Conservation (phyloP, 495 filamentous ascomycete species). For the Terfezia boudieri region DNA sequence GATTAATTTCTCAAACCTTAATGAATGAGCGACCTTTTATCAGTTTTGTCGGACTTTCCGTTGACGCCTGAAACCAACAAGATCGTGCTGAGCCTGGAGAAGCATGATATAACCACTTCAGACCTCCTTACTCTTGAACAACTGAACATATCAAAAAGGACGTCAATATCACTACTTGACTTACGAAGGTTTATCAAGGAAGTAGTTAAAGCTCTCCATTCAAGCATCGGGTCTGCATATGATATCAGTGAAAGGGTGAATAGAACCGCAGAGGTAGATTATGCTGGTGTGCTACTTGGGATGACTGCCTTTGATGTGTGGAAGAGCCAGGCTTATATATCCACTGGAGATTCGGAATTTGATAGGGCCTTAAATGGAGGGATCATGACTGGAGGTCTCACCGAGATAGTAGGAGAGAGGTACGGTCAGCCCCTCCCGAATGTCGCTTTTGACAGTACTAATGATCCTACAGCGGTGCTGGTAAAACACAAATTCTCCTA, state of each 20-base stretch:
- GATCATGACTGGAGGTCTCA: constrained; percentile 61
- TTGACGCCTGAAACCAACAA: not conserved
- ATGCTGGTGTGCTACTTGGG: constrained; percentile 21
- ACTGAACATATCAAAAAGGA: constrained; percentile 65
- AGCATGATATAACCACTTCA: constrained; percentile 36
- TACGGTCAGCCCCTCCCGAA: not conserved
- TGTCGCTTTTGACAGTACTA: constrained; percentile 4
- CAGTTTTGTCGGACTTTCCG: not conserved
- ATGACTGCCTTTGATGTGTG: constrained; percentile 1
- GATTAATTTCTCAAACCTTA: not conserved
- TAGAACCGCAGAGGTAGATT: constrained; percentile 15
- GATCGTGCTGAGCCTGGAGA: not conserved
- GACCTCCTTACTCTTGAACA: constrained; percentile 74
- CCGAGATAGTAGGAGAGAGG: constrained; percentile 77
- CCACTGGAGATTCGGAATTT: constrained; percentile 51
- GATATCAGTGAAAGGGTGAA: constrained; percentile 4
- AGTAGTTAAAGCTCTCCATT: constrained; percentile 42
- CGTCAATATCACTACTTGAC: constrained; percentile 58
- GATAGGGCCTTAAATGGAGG: constrained; percentile 65
- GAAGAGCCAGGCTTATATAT: constrained; percentile 38
- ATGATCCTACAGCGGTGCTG: constrained; percentile 40
- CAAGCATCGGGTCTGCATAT: constrained; percentile 30
- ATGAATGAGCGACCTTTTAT: not conserved
- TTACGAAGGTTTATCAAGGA: constrained; percentile 44
- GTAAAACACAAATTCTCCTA: constrained; percentile 87